Evolutionary conservation across 2,329 filamentous ascomycete species (phyloP).

Genomic region (Fusarium liriodendri): DNA sequence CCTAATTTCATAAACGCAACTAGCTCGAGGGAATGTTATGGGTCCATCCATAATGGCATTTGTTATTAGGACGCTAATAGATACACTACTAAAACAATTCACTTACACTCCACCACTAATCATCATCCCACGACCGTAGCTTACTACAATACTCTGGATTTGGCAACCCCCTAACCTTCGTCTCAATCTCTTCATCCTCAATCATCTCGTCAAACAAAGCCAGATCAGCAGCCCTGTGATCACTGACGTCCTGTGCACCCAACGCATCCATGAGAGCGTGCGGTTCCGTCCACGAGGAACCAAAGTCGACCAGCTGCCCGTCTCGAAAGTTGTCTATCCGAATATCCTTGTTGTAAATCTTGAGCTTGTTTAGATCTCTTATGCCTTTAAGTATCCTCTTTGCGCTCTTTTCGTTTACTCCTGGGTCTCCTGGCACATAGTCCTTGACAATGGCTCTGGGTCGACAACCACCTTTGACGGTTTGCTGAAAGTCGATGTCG

Average conservation of each 20-base stretch:
- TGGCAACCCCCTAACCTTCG: not conserved
- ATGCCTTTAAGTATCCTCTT: conserved; percentile 5
- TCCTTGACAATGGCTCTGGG: conserved; percentile 30
- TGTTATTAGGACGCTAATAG: not conserved
- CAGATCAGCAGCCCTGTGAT: conserved; percentile 1
- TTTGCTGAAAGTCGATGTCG: conserved; percentile 18
- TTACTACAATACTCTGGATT: not conserved
- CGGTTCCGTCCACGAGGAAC: conserved; percentile 29
- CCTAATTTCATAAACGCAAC: no score
- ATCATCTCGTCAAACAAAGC: conserved; percentile 28
- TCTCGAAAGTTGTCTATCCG: conserved; percentile 22
- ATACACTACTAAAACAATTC: not conserved
- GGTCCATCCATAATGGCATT: not conserved
- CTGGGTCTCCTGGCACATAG: conserved; percentile 2
- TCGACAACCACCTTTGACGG: conserved; percentile 9
- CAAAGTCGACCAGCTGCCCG: conserved; percentile 31
- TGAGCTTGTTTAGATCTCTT: conserved; percentile 5
- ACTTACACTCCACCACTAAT: not conserved
- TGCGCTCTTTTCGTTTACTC: conserved; percentile 5
- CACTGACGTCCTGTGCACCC: not conserved
- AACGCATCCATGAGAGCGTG: conserved; percentile 22
- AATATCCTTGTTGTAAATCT: conserved; percentile 28
- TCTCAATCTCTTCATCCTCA: conserved; percentile 15
- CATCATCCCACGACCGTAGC: not conserved
- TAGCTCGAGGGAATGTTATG: no score